A percentile compares a stretch with the other conserved stretches of the same genome.
Evolutionary conservation across 2,329 filamentous ascomycete genomes (phyloP).

Genomic region (Macrophomina pseudophaseolina): DNA sequence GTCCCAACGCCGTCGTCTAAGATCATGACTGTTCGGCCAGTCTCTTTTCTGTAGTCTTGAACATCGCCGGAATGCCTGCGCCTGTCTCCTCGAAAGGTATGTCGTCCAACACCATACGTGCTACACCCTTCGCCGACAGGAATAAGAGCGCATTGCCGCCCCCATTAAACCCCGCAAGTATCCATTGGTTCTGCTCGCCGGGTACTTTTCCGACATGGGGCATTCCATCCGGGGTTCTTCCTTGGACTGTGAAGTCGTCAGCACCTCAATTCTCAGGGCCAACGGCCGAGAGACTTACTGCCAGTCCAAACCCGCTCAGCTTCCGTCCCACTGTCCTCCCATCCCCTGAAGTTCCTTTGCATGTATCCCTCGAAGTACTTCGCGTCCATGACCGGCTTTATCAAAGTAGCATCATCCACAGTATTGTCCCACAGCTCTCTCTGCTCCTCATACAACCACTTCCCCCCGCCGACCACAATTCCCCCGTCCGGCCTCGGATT

Average conservation of each 20-base stretch:
- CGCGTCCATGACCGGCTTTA: slow-evolving; percentile 31
- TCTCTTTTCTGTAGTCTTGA: slow-evolving; percentile 40
- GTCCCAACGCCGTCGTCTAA: too few relatives aligned
- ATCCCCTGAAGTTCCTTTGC: slow-evolving; percentile 34
- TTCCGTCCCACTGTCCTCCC: slow-evolving; percentile 32
- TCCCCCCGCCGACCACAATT: slow-evolving; percentile 52
- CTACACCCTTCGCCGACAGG: slow-evolving; percentile 45
- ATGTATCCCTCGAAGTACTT: slow-evolving; percentile 37
- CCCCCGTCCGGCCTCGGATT: slow-evolving; percentile 53
- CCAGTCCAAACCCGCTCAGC: slow-evolving; percentile 35
- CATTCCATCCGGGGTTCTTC: slow-evolving; percentile 30
- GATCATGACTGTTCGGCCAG: slow-evolving; percentile 26
- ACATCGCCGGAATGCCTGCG: slow-evolving; percentile 46
- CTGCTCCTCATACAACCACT: slow-evolving; percentile 41
- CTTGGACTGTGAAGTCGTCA: slow-evolving; percentile 29
- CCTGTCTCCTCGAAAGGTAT: slow-evolving; percentile 36
- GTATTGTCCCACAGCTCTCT: slow-evolving; percentile 52
- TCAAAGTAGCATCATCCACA: slow-evolving; percentile 35
- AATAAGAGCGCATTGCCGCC: slow-evolving; percentile 32
- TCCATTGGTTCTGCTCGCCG: slow-evolving; percentile 28
- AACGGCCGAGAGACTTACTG: slow-evolving; percentile 30
- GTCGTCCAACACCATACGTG: slow-evolving; percentile 45
- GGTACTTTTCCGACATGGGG: slow-evolving; percentile 30
- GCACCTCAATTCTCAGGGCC: background rate
- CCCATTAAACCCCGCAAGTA: slow-evolving; percentile 32